Evolutionary conservation across 441 rosid species (phyloP).

Genomic region (Eruca vesicaria): DNA sequence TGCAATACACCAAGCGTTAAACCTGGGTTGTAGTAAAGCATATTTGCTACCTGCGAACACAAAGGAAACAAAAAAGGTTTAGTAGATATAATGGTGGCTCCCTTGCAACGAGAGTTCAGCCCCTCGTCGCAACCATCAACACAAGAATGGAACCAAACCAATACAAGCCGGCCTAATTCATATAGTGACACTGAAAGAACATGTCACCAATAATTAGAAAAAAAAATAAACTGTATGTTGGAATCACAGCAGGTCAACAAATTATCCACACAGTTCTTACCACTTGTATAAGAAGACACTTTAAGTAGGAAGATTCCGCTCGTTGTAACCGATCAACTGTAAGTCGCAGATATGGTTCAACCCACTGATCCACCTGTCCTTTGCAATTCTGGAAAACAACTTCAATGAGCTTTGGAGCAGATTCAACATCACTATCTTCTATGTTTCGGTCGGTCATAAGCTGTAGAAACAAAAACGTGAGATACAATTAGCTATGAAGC

Average conservation of each 20-base stretch:
- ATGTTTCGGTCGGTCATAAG: slow-evolving; percentile 78
- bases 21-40: slow-evolving; percentile 82
- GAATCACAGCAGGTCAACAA: slow-evolving; percentile 4
- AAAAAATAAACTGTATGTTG: background rate
- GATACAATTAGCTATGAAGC: slow-evolving; percentile 19
- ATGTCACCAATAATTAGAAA: background rate
- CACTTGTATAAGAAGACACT: slow-evolving; percentile 97
- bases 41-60: slow-evolving; percentile 79
- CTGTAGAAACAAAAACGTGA: slow-evolving; percentile 41
- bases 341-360: slow-evolving; percentile 88
- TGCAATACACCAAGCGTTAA: slow-evolving; percentile 78
- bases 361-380: slow-evolving; percentile 98
- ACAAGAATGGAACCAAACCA: background rate
- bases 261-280: slow-evolving; percentile 51
- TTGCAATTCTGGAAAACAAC: slow-evolving; percentile 93
- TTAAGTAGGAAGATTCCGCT: slow-evolving; percentile 73
- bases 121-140: slow-evolving; percentile 5
- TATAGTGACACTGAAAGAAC: slow-evolving; percentile 6
- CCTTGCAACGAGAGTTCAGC: background rate
- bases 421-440: slow-evolving; percentile 86
- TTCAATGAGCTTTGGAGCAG: slow-evolving; percentile 98
- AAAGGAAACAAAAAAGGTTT: background rate
- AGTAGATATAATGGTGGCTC: background rate
- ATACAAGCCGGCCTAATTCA: slow-evolving; percentile 7
- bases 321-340: slow-evolving; percentile 80